Conservation (phyloP, 148 eudicot genomes). For the Oxyria digyna region DNA sequence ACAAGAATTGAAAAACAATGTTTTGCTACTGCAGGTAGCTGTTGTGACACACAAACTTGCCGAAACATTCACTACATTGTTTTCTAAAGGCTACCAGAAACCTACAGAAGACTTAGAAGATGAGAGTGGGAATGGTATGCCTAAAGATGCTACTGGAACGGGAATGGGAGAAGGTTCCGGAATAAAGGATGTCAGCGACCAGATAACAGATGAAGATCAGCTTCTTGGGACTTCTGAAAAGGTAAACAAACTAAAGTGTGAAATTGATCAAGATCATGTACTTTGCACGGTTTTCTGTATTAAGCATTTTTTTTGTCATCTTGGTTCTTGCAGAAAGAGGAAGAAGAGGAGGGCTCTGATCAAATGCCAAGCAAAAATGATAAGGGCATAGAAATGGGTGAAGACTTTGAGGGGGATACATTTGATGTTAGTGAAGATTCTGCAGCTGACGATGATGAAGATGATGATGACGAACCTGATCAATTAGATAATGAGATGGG, state of each 20-base stretch:
- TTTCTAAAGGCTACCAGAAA: constrained; percentile 67
- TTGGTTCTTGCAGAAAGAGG: constrained; percentile 45
- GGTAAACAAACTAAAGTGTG: constrained; percentile 24
- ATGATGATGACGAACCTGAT: constrained; percentile 36
- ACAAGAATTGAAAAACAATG: neutral
- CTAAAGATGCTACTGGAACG: constrained; percentile 71
- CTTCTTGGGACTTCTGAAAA: constrained; percentile 64
- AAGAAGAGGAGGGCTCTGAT: constrained; percentile 35
- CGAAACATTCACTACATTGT: constrained; percentile 51
- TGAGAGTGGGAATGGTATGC: constrained; percentile 26
- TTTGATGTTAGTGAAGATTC: constrained; percentile 79
- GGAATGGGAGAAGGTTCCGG: constrained; percentile 97
- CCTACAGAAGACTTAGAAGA: constrained; percentile 46
- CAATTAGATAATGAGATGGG: constrained; percentile 69
- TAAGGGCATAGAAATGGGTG: constrained; percentile 78
- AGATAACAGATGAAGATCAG: constrained; percentile 84
- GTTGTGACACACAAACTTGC: constrained; percentile 54
- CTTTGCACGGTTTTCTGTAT: constrained; percentile 1
- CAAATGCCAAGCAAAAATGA: constrained; percentile 50
- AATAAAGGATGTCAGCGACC: constrained; percentile 72
- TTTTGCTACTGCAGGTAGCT: constrained; percentile 34
- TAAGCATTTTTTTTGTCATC: neutral
- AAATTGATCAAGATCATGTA: neutral
- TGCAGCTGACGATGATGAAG: constrained; percentile 29
- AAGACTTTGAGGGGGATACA: constrained; percentile 54